These are phyloP conservation scores for Platanthera zijinensis DNA, from an alignment of 106 monocot genomes.

Conservation along the genomic window DNA sequence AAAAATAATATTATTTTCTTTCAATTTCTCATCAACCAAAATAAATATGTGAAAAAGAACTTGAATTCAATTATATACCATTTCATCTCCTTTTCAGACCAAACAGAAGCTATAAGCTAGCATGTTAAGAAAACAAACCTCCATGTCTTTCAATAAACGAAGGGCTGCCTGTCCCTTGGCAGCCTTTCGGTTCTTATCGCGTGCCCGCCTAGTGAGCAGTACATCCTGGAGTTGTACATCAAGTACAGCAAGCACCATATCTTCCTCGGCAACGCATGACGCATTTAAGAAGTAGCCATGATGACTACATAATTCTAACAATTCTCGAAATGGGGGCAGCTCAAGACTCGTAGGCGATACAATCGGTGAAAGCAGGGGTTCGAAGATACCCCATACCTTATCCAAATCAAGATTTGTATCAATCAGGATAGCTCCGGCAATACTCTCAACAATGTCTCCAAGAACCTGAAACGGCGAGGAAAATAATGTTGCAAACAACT, in stretches of 20 bases:
- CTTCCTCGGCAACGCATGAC: constrained; percentile 35
- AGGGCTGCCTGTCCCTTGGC: constrained; percentile 80
- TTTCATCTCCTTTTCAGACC: no score
- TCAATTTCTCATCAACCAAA: no score
- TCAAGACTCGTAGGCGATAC: constrained; percentile 81
- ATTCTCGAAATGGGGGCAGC: constrained; percentile 55
- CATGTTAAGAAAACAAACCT: constrained; percentile 35
- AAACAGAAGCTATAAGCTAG: neutral
- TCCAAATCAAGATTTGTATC: constrained; percentile 57
- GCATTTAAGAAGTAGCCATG: constrained; percentile 55
- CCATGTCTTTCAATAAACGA: constrained; percentile 63
- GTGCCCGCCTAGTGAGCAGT: constrained; percentile 35
- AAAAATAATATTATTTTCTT: no score
- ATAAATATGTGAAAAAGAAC: no score
- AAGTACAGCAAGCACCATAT: constrained; percentile 35
- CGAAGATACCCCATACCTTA: constrained; percentile 62
- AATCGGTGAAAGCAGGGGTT: constrained; percentile 77
- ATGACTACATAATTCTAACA: constrained; percentile 54
- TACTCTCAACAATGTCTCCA: constrained; percentile 91
- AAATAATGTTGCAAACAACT: neutral
- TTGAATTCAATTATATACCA: no score
- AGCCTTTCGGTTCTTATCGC: constrained; percentile 40
- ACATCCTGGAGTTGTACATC: constrained; percentile 60
- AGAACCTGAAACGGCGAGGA: constrained; percentile 49
- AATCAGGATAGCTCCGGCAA: constrained; percentile 76